These are phyloP conservation scores for Chrysanthemum makinoi DNA, from an alignment of 129 eudicot species.

Conservation along the genomic window DNA sequence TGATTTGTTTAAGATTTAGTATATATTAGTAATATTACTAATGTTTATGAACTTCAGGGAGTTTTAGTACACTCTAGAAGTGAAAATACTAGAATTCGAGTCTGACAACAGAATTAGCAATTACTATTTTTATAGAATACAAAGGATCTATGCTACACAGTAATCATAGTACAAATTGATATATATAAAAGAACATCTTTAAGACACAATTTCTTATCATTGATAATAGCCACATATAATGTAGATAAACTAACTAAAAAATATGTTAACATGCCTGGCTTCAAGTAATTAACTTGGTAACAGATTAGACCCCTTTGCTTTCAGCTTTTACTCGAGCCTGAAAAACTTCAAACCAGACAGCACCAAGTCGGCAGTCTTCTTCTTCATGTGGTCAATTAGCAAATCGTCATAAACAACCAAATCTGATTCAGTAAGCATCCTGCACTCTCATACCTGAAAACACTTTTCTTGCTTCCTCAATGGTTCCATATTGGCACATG, in stretches of 20 bases:
- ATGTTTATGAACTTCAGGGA: too few relatives aligned
- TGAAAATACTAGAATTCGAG: too few relatives aligned
- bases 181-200: not conserved
- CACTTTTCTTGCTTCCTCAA: slow-evolving; percentile 82
- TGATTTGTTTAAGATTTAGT: too few relatives aligned
- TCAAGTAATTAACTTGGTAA: slow-evolving; percentile 45
- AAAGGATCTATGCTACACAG: not conserved
- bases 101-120: too few relatives aligned
- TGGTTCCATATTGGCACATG: slow-evolving; percentile 78
- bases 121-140: too few relatives aligned
- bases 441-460: slow-evolving; percentile 52
- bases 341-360: slow-evolving; percentile 79
- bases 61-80: too few relatives aligned
- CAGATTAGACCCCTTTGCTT: slow-evolving; percentile 65
- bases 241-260: not conserved
- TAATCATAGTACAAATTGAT: too few relatives aligned
- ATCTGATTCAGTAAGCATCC: slow-evolving; percentile 62
- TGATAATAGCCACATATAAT: not conserved
- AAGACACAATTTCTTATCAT: not conserved
- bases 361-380: slow-evolving; percentile 84
- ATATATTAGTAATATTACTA: too few relatives aligned
- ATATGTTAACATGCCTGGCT: slow-evolving; percentile 25
- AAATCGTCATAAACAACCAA: slow-evolving; percentile 75
- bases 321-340: slow-evolving; percentile 72
- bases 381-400: slow-evolving; percentile 79